Base-by-base conservation (phyloP, 306 rosid species). In the Dalbergia oliveri region DNA sequence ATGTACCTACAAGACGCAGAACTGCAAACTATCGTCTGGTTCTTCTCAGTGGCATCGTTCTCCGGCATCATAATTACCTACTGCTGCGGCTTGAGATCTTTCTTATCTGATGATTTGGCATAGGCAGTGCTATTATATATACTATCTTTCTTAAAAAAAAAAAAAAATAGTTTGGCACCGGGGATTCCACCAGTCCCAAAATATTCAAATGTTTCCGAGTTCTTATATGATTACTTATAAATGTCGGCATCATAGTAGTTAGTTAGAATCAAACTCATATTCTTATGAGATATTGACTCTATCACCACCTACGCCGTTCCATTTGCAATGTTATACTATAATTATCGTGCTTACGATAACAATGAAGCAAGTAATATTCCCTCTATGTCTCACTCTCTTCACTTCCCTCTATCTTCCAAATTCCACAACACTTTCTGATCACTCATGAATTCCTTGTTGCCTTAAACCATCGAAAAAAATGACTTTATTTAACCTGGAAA, bases 331-430 rank as follows among this genome's bases (percentile, higher is more conserved):
- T 26, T 26, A 26, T 26, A 26, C 3, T 26, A 26, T 78, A 72
- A 33, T 15, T 11, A 2, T 83, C 83, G 9, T 31, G 21, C 15
- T 69, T 70, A 41, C 69, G 64, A 84, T 45, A 69, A 11, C 54
- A 19, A 79, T 31, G 72, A 15, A 21, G 33, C 11, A 44, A 53
- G 45, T 5, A 60, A 5, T 19, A 82, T 66, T 50, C 72, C 65
- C 59, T 63, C 59, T 63, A 15, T 75, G 82, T 82, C 79, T 76
- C 44, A 43, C 68, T 62, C 65, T 49, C 12, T 13, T n/a, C 37
- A 13, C 49, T 8, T 9, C 34, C 57, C 26, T 7, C 11, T 78
- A 15, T 8, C 37, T 31, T 79, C 11, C 16, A 26, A 11, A 44
- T 6, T 49, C 72, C 73, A 12, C n/a, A 9, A 12, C 7, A 37